These are phyloP conservation scores for Periconia macrospinosa DNA, from an alignment of 2,329 filamentous ascomycete genomes.

Conservation along the genomic window DNA sequence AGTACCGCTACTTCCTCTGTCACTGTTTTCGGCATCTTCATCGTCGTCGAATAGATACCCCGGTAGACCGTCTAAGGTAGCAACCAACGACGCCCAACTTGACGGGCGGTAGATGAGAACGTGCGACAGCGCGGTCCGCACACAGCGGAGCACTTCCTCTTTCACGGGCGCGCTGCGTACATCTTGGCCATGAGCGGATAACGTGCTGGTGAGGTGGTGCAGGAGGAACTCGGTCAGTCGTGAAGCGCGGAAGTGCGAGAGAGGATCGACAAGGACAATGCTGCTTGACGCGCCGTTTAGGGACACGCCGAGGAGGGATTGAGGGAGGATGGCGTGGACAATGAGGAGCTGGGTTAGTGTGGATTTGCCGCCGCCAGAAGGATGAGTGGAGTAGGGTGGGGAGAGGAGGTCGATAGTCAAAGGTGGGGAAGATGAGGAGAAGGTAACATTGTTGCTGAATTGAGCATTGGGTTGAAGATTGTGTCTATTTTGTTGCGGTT, in stretches of 20 bases:
- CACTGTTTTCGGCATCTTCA: conserved; percentile 8
- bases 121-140: conserved; percentile 53
- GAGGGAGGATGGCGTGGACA: conserved; percentile 55
- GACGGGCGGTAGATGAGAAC: conserved; percentile 62
- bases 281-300: conserved; percentile 48
- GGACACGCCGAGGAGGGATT: conserved; percentile 11
- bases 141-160: conserved; percentile 19
- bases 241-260: conserved; percentile 56
- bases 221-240: conserved; percentile 49
- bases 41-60: conserved; percentile 52
- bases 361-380: conserved; percentile 59
- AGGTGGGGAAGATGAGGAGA: not conserved
- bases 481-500: conserved; percentile 2
- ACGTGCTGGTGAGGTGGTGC: conserved; percentile 6
- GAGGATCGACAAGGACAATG: conserved; percentile 59
- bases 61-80: conserved; percentile 52
- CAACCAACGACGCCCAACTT: conserved; percentile 53
- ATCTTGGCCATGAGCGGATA: not conserved
- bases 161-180: not conserved
- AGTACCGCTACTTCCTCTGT: too few relatives aligned
- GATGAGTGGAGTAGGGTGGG: conserved; percentile 34
- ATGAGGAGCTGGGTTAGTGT: conserved; percentile 61
- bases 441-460: conserved; percentile 1
- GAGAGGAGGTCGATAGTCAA: conserved; percentile 58
- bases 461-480: conserved; percentile 1